Base-by-base conservation (phyloP, 768 basidiomycete genomes). In the Strobilomyces echinocephalus region DNA sequence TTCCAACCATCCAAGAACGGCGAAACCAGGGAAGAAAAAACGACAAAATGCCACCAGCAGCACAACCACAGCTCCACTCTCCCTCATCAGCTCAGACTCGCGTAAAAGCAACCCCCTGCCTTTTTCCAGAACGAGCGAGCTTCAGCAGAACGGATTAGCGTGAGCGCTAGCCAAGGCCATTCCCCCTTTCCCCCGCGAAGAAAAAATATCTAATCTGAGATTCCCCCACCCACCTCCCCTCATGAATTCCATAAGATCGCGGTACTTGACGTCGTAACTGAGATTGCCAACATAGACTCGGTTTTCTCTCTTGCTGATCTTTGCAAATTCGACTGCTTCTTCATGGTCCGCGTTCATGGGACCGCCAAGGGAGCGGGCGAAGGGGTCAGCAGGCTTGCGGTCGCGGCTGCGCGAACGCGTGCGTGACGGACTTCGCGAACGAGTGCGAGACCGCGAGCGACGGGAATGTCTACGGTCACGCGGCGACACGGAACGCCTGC, bases 161-260 rank as follows among this genome's bases (percentile, higher is more conserved):
- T 53, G 69, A 62, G 63, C 57, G 55, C 63, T 64, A 63, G 58
- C 64, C 69, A 60, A 49, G 33, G 55, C 57, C 52, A 53, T 36
- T 3, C 56, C 65, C 62, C 65, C 68, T 52, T 53, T 67, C 64
- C 60, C 71, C 68, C 59, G 65, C 72, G 65, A 75, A 70, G 74
- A 72, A 80, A 82, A 75, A 84, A 71, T 60, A 53, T 70, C 71
- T 72, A 73, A 76, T 66, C 76, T 79, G 74, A 77, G 77, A 83
- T 83, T 81, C 85, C 84, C 82, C 83, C 76, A 94, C 95, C 88
- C 91, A 97, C 95, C 94, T 93, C 91, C 91, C 87, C 91, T 83
- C 93, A 97, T 95, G 72, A 97, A 97, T 85, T 97, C 93, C 83
- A 95, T 93, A 73, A 99, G 80, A 78, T 98, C 97, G 75, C 93